Percentiles rank a stretch among this genome's conserved stretches.
phyloP scores from a whole-genome alignment of 345 rosid species.

The Cardamine resedifolia region DNA sequence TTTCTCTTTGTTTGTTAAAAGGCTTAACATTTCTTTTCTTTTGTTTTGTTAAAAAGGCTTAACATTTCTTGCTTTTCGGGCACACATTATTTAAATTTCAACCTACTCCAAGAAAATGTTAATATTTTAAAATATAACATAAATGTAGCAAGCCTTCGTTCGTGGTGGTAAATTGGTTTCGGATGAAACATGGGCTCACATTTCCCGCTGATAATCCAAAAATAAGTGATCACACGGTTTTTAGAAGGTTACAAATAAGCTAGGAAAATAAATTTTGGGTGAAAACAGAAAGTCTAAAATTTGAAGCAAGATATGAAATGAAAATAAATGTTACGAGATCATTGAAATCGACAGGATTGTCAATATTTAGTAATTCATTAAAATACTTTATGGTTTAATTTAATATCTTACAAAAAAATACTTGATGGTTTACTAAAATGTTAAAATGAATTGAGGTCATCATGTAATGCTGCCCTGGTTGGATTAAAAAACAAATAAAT shows the following conservation, averaged over 20 bases:
- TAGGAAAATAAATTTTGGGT: not conserved
- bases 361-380: not conserved
- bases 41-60: no score
- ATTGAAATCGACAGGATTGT: not conserved
- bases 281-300: not conserved
- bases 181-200: slow-evolving; percentile 1
- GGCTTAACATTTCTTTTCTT: no score
- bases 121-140: not conserved
- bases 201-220: not conserved
- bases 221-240: no score
- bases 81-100: not conserved
- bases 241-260: no score
- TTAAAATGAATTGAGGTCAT: slow-evolving; percentile 11
- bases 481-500: not conserved
- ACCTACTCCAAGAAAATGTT: not conserved
- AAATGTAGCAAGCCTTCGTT: not conserved
- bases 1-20: no score
- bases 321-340: not conserved
- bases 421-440: not conserved
- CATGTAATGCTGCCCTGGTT: slow-evolving; percentile 1
- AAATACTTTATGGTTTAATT: not conserved
- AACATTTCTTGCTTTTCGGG: no score
- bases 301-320: not conserved
- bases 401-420: no score
- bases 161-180: not conserved